phyloP scores from a whole-genome alignment of 192 early-diverging fungal genomes.

The Coemansia sp. region DNA sequence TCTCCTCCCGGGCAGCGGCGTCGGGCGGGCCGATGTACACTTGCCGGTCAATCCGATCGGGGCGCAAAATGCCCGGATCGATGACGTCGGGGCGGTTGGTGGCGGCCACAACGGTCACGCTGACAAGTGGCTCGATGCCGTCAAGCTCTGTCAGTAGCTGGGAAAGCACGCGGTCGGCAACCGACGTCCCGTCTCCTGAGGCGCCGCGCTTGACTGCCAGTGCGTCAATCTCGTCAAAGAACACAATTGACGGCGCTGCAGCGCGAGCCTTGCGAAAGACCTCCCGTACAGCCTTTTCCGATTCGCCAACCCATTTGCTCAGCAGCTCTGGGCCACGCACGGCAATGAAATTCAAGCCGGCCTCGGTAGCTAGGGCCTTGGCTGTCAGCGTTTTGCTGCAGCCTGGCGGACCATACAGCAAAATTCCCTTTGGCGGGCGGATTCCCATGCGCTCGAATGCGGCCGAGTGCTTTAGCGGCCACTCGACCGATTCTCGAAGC shows the following conservation, averaged over 20 bases:
- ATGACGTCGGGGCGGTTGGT: constrained; percentile 97
- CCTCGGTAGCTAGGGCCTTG: constrained; percentile 94
- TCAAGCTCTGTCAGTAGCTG: constrained; percentile 94
- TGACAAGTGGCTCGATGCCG: constrained; percentile 90
- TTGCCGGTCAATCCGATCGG: constrained; percentile 92
- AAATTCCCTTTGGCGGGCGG: constrained; percentile 91
- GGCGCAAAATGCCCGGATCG: constrained; percentile 85
- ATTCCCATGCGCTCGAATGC: constrained; percentile 86
- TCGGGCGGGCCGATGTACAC: constrained; percentile 94
- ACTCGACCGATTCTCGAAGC: constrained; percentile 93
- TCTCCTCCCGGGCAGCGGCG: constrained; percentile 64
- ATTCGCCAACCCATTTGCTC: constrained; percentile 99
- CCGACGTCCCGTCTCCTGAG: constrained; percentile 67
- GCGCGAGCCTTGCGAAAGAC: constrained; percentile 94
- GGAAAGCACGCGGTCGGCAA: constrained; percentile 90
- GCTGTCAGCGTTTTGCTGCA: constrained; percentile 98
- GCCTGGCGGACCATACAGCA: constrained; percentile 98
- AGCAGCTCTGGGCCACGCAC: constrained; percentile 98
- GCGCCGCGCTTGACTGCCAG: constrained; percentile 78
- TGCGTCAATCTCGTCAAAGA: constrained; percentile 99
- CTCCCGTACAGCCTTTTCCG: constrained; percentile 91
- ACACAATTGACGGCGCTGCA: constrained; percentile 92
- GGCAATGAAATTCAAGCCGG: constrained; percentile 95
- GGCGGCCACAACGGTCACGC: constrained; percentile 96
- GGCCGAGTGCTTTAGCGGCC: constrained; percentile 94